These are phyloP conservation scores for Ogataea populi-albae DNA, from an alignment of 805 yeast species.

Conservation along the genomic window DNA sequence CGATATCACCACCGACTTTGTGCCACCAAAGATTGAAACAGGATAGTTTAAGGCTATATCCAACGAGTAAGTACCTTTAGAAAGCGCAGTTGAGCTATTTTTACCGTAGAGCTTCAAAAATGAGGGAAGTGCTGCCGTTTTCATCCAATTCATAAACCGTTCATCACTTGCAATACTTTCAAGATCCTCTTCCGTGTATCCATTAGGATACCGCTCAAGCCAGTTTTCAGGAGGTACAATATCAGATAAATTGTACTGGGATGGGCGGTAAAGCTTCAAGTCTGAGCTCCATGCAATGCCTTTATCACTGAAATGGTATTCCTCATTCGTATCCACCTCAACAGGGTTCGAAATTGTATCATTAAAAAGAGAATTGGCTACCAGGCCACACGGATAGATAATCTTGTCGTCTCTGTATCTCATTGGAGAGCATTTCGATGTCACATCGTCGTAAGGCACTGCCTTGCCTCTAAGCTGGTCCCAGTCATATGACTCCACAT, in stretches of 20 bases:
- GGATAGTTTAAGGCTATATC: constrained; percentile 77
- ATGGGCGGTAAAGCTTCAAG: constrained; percentile 64
- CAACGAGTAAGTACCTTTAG: constrained; percentile 67
- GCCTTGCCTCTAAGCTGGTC: constrained; percentile 79
- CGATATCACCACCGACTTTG: constrained; percentile 75
- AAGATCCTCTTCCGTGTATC: constrained; percentile 78
- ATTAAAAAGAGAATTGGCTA: constrained; percentile 89
- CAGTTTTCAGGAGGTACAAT: constrained; percentile 96
- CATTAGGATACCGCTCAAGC: constrained; percentile 75
- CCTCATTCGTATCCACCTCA: constrained; percentile 30
- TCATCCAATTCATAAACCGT: constrained; percentile 95
- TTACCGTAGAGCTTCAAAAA: constrained; percentile 81
- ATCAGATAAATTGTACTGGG: constrained; percentile 61
- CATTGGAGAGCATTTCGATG: constrained; percentile 54
- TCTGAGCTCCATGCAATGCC: constrained; percentile 89
- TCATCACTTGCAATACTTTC: constrained; percentile 79
- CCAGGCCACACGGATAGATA: constrained; percentile 89
- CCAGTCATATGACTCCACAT: constrained; percentile 80
- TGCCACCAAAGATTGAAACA: constrained; percentile 80
- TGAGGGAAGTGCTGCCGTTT: constrained; percentile 90
- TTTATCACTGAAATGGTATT: constrained; percentile 41
- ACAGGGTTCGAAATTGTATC: constrained; percentile 69
- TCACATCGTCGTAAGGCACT: constrained; percentile 48
- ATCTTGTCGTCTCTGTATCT: constrained; percentile 37
- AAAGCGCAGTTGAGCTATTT: constrained; percentile 56